Conservation (phyloP, 805 yeast genomes). For the Cyberlindnera galapagoensis region DNA sequence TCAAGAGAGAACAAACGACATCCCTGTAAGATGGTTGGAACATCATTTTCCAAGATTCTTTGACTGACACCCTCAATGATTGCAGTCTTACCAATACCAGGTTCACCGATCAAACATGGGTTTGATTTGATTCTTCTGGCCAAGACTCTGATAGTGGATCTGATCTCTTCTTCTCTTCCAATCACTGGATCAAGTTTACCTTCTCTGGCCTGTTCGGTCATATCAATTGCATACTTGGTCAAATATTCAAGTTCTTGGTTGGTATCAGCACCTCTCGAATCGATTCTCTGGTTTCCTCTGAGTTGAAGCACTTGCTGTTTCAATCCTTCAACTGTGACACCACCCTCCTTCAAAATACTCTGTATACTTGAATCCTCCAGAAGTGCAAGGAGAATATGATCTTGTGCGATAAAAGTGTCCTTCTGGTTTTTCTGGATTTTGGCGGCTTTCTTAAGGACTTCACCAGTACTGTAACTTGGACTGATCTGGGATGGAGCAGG, state of each 20-base stretch:
- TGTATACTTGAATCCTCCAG: slow-evolving; percentile 72
- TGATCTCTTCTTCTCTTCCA: slow-evolving; percentile 97
- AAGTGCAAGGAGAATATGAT: slow-evolving; percentile 81
- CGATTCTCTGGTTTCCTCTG: slow-evolving; percentile 89
- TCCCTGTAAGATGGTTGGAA: slow-evolving; percentile 78
- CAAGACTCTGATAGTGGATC: slow-evolving; percentile 88
- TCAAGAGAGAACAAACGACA: slow-evolving; percentile 84
- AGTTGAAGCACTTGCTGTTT: slow-evolving; percentile 72
- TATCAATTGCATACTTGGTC: slow-evolving; percentile 84
- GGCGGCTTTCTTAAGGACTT: slow-evolving; percentile 64
- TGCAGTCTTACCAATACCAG: slow-evolving; percentile 98
- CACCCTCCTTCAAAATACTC: slow-evolving; percentile 63
- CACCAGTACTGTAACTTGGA: slow-evolving; percentile 71
- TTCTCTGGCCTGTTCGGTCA: slow-evolving; percentile 87
- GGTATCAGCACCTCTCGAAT: slow-evolving; percentile 90
- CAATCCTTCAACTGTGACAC: slow-evolving; percentile 61
- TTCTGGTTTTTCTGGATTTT: slow-evolving; percentile 83
- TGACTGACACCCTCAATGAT: slow-evolving; percentile 99
- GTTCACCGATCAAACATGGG: slow-evolving; percentile 96
- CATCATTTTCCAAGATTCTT: slow-evolving; percentile 91
- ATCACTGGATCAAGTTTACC: slow-evolving; percentile 98
- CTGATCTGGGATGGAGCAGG: slow-evolving; percentile 85
- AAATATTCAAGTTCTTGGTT: slow-evolving; percentile 79
- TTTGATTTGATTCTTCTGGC: slow-evolving; percentile 98
- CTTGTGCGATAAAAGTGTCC: slow-evolving; percentile 90